Evolutionary conservation across 768 basidiomycete genomes (phyloP), one percentile per base, ranked within the genome.

Genomic region (Boletus patriciae): DNA sequence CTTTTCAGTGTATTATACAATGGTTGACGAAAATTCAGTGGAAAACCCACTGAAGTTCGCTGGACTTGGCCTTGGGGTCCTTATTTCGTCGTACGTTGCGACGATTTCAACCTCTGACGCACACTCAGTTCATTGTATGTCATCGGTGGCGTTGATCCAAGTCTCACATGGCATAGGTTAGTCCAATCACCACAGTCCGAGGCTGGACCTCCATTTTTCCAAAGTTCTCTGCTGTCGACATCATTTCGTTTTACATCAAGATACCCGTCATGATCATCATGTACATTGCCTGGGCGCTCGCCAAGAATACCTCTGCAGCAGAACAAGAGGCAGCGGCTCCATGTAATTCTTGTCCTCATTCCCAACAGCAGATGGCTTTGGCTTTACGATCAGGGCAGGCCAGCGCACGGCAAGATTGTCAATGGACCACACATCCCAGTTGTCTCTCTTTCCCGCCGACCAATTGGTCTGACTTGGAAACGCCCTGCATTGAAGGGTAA

Each of bases 61-160:
- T 92, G 91, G 88, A 90, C 88, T 4, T 89, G 88, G 87, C 84
- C 83, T 2, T 92, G 90, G 88, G 90, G 90, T 3, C 90, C 90
- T 12, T 78, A 79, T 10, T 92, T 92, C 66, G 90, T 92, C 27
- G 88, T 90, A 62, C 49, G 84, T 76, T 4, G 33, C 8, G 4
- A 23, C 27, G 29, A 18, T n/a, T 16, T 42, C 13, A 3, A 5
- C 49, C 3, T 18, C 10, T 18, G 18, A 38, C 8, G 11, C 6
- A n/a, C 48, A 0, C 55, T 62, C 27, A 65, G 15, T 12, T 33
- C 23, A 16, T 34, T 34, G 1, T 55, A 89, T 83, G 70, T 87
- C 18, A 61, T 84, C 23, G 3, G 54, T 75, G 3, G 66, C 74
- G 18, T 75, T 93, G 57, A 89, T 92, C 52, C 74, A 67, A 44